These are phyloP conservation scores for Knufia fluminis DNA, from an alignment of 2,329 filamentous ascomycete species.

Conservation along the genomic window DNA sequence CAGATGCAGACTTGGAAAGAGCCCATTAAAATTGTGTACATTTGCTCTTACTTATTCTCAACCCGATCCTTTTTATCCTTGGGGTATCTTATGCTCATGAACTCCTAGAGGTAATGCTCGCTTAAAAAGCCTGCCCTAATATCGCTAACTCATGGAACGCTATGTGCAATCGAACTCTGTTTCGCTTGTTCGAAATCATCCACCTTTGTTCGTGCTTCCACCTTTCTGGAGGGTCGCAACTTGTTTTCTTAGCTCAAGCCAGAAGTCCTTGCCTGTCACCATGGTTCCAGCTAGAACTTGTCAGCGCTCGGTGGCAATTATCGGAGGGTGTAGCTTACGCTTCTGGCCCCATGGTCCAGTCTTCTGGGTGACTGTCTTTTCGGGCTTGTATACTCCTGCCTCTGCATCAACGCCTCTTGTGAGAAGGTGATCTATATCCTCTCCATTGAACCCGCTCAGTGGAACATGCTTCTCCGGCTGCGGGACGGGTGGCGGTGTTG, in stretches of 20 bases:
- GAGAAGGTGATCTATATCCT: conserved; percentile 33
- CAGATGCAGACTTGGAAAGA: no score
- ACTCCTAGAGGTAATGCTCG: conserved; percentile 1
- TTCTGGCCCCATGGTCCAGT: conserved; percentile 36
- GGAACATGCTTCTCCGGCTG: conserved; percentile 31
- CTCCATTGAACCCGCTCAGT: conserved; percentile 36
- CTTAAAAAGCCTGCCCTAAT: conserved; percentile 5
- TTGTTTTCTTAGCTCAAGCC: conserved; percentile 41
- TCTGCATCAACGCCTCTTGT: conserved; percentile 34
- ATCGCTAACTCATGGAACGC: conserved; percentile 11
- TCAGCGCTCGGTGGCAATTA: conserved; percentile 10
- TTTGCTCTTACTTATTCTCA: background rate
- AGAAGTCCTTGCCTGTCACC: conserved; percentile 42
- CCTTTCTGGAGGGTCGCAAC: conserved; percentile 32
- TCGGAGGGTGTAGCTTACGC: conserved; percentile 26
- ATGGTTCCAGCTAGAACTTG: conserved; percentile 34
- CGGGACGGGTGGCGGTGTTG: conserved; percentile 8
- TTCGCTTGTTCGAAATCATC: conserved; percentile 11
- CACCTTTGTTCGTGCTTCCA: conserved; percentile 20
- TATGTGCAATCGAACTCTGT: background rate
- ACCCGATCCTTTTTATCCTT: background rate
- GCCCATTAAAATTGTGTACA: background rate
- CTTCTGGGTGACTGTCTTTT: conserved; percentile 11
- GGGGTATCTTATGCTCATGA: conserved; percentile 6
- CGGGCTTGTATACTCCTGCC: conserved; percentile 30